Evolutionary conservation across 148 eudicot genomes (phyloP).

Genomic region (Cornus florida): DNA sequence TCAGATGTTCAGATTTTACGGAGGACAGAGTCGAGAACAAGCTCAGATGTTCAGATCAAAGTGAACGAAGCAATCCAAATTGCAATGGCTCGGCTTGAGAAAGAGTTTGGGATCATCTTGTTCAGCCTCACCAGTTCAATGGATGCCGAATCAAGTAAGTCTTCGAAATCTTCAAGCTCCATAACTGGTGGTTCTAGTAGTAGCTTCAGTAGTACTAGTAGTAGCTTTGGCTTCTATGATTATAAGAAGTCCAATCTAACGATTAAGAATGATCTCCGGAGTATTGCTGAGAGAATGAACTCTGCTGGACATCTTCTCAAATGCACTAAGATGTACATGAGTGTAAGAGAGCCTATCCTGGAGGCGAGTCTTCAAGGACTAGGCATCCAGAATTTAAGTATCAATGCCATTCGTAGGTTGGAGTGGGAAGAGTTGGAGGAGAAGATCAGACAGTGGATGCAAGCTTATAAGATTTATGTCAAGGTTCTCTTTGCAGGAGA

Average conservation of each 20-base stretch:
- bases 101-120: constrained; percentile 77
- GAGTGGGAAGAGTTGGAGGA: constrained; percentile 63
- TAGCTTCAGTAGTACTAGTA: constrained; percentile 15
- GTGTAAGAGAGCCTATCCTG: constrained; percentile 56
- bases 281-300: constrained; percentile 75
- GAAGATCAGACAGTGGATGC: constrained; percentile 74
- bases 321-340: constrained; percentile 68
- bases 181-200: too few relatives aligned
- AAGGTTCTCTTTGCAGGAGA: constrained; percentile 65
- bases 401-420: constrained; percentile 56
- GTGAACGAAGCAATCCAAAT: not conserved
- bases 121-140: constrained; percentile 41
- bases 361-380: constrained; percentile 53
- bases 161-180: too few relatives aligned
- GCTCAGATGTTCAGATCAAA: not conserved
- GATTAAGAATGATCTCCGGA: constrained; percentile 40
- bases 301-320: constrained; percentile 66
- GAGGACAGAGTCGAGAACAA: not conserved
- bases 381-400: constrained; percentile 67
- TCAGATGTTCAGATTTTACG: constrained; percentile 21
- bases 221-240: constrained; percentile 7
- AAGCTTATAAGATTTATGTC: constrained; percentile 59
- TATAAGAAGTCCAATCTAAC: not conserved
- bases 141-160: constrained; percentile 35
- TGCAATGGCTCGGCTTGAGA: constrained; percentile 32